phyloP scores from a whole-genome alignment of 768 basidiomycete species.

The Trametes meyenii region DNA sequence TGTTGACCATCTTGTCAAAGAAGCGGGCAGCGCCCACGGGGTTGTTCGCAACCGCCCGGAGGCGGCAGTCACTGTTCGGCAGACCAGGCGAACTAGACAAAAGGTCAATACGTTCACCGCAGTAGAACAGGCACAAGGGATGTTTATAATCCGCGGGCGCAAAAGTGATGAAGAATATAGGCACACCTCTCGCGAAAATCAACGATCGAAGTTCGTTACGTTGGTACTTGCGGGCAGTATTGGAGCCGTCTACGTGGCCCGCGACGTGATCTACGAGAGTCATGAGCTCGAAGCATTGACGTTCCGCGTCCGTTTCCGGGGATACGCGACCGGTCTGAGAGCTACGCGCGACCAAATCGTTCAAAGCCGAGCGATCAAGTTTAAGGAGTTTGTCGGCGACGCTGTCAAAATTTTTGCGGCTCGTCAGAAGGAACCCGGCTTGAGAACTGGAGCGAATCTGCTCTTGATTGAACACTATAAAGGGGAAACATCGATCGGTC shows the following conservation, averaged over 20 bases:
- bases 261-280: slow-evolving; percentile 40
- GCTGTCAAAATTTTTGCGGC: slow-evolving; percentile 23
- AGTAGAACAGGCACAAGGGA: slow-evolving; percentile 1
- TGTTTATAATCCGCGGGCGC: slow-evolving; percentile 37
- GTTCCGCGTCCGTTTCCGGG: slow-evolving; percentile 32
- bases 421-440: slow-evolving; percentile 32
- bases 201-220: slow-evolving; percentile 28
- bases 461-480: slow-evolving; percentile 43
- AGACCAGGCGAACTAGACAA: not conserved
- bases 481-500: slow-evolving; percentile 38
- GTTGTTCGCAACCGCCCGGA: not conserved
- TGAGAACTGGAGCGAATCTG: slow-evolving; percentile 37
- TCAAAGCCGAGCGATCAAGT: slow-evolving; percentile 9
- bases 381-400: slow-evolving; percentile 22
- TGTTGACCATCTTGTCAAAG: not conserved
- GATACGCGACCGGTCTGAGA: not conserved
- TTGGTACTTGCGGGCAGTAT: slow-evolving; percentile 33
- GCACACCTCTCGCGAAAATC: slow-evolving; percentile 18
- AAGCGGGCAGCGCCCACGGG: not conserved
- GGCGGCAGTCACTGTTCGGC: not conserved
- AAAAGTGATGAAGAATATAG: slow-evolving; percentile 41
- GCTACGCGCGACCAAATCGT: not conserved
- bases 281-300: slow-evolving; percentile 39
- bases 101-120: not conserved
- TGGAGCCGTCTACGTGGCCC: slow-evolving; percentile 32